Evolutionary conservation across 768 basidiomycete genomes (phyloP), one percentile per base, ranked within the genome.

Genomic region (Tulasnella sp.): DNA sequence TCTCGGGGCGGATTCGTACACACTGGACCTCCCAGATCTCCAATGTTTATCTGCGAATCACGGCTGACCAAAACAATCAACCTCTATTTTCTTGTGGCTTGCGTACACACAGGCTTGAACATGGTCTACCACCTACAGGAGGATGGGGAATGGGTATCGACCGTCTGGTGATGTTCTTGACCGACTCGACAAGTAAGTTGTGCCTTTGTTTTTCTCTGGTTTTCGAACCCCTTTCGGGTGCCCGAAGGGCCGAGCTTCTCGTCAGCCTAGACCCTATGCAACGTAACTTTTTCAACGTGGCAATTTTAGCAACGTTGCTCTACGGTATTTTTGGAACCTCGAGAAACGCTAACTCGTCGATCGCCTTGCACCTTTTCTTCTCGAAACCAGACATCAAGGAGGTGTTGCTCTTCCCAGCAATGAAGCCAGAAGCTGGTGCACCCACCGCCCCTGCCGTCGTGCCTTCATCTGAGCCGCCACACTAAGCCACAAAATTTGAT

Each of bases 111-210:
- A 96, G 95, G 3, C 91, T 99, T 81, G 98, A 99, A 86, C 95
- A 99, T 83, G 98, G 96, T 85, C 90, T 99, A 1, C 96, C 98
- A 7, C 98, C 98, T 0, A 99, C 97, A 4, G 97, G 96, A 80
- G 97, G 97, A 71, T 99, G 96, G 95, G 97, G 96, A 81, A 88
- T 98, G 77, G 97, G 97, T 77, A 94, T 98, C 82, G 97, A 98
- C 84, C 92, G 96, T 80, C 88, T 99, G 52, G 95, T 98, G 86
- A 99, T 99, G 97, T 98, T 99, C 92, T 88, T 99, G 74, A 97
- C 96, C 4, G 92, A 99, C 86, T 97, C 95, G n/a, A 92, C 91
- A 10, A 97, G 94, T 96, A 82, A 82, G 92, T 86, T n/a, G 21
- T 31, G 58, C 73, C 52, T n/a, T 52, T n/a, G 5, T n/a, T 9